These are phyloP conservation scores for Suaeda aralocaspica DNA, from an alignment of 148 eudicot species.

Conservation along the genomic window DNA sequence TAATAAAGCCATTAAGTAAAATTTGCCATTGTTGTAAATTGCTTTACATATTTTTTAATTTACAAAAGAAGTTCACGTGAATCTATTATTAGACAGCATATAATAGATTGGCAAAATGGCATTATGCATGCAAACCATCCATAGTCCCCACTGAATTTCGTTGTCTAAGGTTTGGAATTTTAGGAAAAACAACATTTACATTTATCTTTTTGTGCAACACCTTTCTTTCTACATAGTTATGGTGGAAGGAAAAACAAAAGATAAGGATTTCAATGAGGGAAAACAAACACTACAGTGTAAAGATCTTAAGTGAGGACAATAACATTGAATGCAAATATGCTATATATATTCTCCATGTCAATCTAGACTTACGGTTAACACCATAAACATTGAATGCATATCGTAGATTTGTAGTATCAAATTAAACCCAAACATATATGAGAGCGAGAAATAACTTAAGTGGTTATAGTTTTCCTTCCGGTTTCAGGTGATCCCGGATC, in stretches of 20 bases:
- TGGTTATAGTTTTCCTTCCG: too few species aligned
- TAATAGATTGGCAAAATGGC: conserved; percentile 19
- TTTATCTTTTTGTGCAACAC: conserved; percentile 15
- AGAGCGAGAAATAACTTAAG: too few species aligned
- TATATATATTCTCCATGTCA: conserved; percentile 16
- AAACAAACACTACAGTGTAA: background rate
- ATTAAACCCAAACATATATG: too few species aligned
- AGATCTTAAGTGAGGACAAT: conserved; percentile 16
- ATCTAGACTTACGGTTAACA: background rate
- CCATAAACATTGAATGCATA: background rate
- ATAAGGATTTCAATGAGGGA: conserved; percentile 6
- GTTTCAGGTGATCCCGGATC: too few species aligned
- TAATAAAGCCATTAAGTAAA: too few species aligned
- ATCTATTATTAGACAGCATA: conserved; percentile 18
- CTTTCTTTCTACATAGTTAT: conserved; percentile 6
- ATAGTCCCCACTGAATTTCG: conserved; percentile 22
- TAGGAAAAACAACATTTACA: background rate
- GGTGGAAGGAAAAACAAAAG: conserved; percentile 1
- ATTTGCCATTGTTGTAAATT: too few species aligned
- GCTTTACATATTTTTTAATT: background rate
- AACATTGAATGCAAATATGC: conserved; percentile 11
- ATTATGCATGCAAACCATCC: conserved; percentile 2
- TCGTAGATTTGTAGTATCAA: too few species aligned
- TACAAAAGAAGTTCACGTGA: conserved; percentile 24
- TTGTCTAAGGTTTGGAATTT: conserved; percentile 14